phyloP scores from a whole-genome alignment of 805 yeast genomes.

The Ogataea philodendri region DNA sequence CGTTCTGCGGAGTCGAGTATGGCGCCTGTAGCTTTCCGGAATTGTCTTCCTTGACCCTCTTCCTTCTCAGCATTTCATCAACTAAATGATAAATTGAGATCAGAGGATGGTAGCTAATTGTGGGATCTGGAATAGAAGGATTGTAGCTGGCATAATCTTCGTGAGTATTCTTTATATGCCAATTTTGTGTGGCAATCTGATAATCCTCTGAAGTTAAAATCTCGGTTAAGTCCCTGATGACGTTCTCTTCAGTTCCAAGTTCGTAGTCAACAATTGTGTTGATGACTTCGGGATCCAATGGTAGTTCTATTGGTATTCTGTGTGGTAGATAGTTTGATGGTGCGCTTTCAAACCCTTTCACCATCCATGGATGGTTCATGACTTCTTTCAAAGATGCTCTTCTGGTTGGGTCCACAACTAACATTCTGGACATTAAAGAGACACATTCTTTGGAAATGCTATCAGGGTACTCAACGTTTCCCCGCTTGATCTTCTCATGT shows the following conservation, averaged over 20 bases:
- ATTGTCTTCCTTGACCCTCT: constrained; percentile 55
- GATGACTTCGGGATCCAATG: constrained; percentile 65
- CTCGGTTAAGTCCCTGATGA: constrained; percentile 52
- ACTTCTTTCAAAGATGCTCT: constrained; percentile 82
- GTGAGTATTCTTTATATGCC: constrained; percentile 49
- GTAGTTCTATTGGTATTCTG: constrained; percentile 70
- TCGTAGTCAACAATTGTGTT: constrained; percentile 76
- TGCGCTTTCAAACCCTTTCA: constrained; percentile 74
- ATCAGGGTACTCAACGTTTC: constrained; percentile 87
- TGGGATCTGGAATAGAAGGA: constrained; percentile 61
- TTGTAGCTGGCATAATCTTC: constrained; percentile 26
- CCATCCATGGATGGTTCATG: constrained; percentile 92
- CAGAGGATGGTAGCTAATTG: constrained; percentile 83
- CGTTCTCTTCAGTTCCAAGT: constrained; percentile 65
- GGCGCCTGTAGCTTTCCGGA: constrained; percentile 25
- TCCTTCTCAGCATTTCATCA: constrained; percentile 76
- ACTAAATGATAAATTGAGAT: constrained; percentile 84
- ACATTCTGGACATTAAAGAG: constrained; percentile 78
- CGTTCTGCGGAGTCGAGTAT: constrained; percentile 15
- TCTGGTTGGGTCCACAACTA: constrained; percentile 81
- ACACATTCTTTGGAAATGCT: constrained; percentile 78
- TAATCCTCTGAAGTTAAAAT: constrained; percentile 67
- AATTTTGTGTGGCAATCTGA: constrained; percentile 55
- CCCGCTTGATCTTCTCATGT: constrained; percentile 91
- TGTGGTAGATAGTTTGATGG: constrained; percentile 72